A percentile compares a stretch with the other conserved stretches of the same genome.
Evolutionary conservation across 225 moss, liverwort and hornwort genomes (phyloP).

Genomic region (Pleurozium schreberi): DNA sequence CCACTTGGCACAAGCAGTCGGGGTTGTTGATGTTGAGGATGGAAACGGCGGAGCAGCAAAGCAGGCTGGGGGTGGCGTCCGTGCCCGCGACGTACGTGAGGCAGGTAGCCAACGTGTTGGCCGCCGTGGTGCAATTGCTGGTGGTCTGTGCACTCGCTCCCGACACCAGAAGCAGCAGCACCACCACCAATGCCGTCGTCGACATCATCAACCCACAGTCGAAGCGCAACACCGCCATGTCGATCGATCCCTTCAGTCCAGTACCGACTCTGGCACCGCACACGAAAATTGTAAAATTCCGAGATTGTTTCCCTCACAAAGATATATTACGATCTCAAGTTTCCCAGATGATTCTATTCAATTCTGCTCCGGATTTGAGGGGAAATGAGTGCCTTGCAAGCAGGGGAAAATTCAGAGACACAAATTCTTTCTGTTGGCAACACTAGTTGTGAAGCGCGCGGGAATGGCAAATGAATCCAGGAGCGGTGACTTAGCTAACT

Average conservation of each 20-base stretch:
- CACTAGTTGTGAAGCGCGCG: background rate
- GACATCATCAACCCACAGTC: background rate
- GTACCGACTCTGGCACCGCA: background rate
- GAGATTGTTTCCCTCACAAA: background rate
- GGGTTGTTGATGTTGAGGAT: background rate
- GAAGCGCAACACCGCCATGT: background rate
- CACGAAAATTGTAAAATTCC: background rate
- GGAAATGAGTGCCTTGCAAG: background rate
- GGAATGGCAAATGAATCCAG: background rate
- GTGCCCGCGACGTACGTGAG: background rate
- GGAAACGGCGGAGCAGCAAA: slow-evolving; percentile 2
- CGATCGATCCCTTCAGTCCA: background rate
- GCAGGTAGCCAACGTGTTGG: background rate
- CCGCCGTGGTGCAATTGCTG: slow-evolving; percentile 1
- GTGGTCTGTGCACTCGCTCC: background rate
- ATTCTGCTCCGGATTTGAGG: background rate
- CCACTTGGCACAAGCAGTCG: slow-evolving; percentile 9
- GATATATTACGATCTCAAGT: background rate
- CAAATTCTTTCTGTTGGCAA: no score
- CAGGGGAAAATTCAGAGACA: background rate
- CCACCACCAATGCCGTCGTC: background rate
- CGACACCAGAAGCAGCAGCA: background rate
- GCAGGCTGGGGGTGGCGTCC: background rate
- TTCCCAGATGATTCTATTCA: background rate
- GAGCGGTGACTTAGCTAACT: background rate